These are phyloP conservation scores for Malassezia slooffiae DNA, from an alignment of 1,284 basidiomycete genomes.

Conservation along the genomic window DNA sequence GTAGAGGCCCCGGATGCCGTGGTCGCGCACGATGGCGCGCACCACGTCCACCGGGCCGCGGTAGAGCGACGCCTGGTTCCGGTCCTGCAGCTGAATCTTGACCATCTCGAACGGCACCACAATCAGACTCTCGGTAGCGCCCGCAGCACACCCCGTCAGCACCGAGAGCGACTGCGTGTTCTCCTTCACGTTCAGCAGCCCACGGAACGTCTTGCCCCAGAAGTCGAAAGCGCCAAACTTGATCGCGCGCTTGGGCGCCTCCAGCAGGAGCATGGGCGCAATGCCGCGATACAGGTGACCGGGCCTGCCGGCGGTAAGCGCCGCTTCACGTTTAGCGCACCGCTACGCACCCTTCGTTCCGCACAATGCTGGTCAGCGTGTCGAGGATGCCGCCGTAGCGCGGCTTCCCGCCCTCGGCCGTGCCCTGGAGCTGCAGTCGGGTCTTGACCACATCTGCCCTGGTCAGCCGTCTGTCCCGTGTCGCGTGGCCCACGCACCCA, in stretches of 20 bases:
- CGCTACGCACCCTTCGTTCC: conserved; percentile 65
- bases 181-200: conserved; percentile 59
- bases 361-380: conserved; percentile 64
- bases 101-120: conserved; percentile 90
- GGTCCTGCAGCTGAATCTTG: conserved; percentile 72
- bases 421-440: conserved; percentile 86
- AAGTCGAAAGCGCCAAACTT: conserved; percentile 86
- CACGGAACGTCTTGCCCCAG: conserved; percentile 56
- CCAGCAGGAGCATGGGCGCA: conserved; percentile 80
- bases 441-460: conserved; percentile 61
- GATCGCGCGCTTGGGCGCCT: conserved; percentile 94
- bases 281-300: conserved; percentile 85
- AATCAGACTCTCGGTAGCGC: conserved; percentile 78
- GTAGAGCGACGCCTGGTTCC: conserved; percentile 32
- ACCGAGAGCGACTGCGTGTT: conserved; percentile 80
- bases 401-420: conserved; percentile 52
- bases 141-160: conserved; percentile 81
- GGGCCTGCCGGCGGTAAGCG: conserved; percentile 50
- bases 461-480: too few relatives aligned
- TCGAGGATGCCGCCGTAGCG: conserved; percentile 61
- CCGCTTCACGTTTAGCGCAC: neutral
- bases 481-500: conserved; percentile 56
- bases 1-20: conserved; percentile 73
- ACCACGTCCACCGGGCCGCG: conserved; percentile 85
- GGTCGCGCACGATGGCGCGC: conserved; percentile 55